Percentiles rank a stretch among this genome's conserved stretches.
phyloP scores from a whole-genome alignment of 2,329 filamentous ascomycete genomes.

The Fonsecaea multimorphosa region DNA sequence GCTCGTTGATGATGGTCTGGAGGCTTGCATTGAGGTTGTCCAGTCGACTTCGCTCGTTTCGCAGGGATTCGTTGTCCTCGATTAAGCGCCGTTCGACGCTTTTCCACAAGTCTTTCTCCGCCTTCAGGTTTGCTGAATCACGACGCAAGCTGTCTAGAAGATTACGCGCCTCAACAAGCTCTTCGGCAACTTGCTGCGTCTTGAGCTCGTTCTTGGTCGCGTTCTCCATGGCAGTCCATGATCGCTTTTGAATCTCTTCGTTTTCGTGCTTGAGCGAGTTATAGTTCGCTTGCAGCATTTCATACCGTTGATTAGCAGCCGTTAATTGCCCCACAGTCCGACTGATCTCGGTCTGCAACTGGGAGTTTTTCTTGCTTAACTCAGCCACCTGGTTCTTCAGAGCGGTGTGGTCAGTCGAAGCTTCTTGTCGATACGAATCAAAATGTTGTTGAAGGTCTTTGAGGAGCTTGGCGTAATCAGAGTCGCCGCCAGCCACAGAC shows the following conservation, averaged over 20 bases:
- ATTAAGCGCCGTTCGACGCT: constrained; percentile 86
- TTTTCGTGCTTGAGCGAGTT: constrained; percentile 84
- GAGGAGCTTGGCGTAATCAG: constrained; percentile 76
- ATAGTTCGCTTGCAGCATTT: constrained; percentile 89
- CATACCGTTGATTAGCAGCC: constrained; percentile 80
- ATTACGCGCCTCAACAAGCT: constrained; percentile 83
- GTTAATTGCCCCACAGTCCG: constrained; percentile 80
- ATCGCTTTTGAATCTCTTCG: constrained; percentile 81
- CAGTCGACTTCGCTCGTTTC: constrained; percentile 82
- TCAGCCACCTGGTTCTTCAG: constrained; percentile 84
- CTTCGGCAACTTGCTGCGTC: constrained; percentile 90
- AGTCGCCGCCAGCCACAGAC: constrained; percentile 63
- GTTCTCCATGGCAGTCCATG: constrained; percentile 75
- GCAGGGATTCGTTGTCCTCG: constrained; percentile 83
- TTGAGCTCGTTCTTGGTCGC: constrained; percentile 88
- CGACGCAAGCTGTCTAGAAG: constrained; percentile 85
- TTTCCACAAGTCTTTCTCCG: constrained; percentile 93
- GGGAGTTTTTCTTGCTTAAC: constrained; percentile 79
- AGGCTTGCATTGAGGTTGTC: constrained; percentile 83
- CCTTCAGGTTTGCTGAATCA: constrained; percentile 90
- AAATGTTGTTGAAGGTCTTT: constrained; percentile 89
- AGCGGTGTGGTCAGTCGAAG: constrained; percentile 77
- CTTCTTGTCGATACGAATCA: constrained; percentile 86
- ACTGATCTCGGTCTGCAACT: constrained; percentile 81
- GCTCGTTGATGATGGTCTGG: constrained; percentile 89